phyloP scores from a whole-genome alignment of 2,329 filamentous ascomycete genomes.

The Trichoderma atroviride region DNA sequence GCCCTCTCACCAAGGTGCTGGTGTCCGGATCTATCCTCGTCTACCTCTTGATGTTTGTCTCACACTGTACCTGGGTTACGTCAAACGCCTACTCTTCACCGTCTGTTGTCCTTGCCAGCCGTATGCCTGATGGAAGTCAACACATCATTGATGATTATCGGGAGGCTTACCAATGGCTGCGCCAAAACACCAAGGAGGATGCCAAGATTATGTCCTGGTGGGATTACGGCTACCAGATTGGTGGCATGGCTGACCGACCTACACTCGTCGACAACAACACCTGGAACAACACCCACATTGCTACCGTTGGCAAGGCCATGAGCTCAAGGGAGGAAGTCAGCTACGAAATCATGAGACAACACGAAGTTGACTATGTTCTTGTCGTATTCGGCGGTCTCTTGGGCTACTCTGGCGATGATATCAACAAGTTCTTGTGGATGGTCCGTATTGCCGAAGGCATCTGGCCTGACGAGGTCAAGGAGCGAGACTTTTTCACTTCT shows the following conservation, averaged over 20 bases:
- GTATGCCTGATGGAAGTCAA: slow-evolving; percentile 89
- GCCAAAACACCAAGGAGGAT: slow-evolving; percentile 91
- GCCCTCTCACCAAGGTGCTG: slow-evolving; percentile 74
- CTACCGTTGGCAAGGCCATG: slow-evolving; percentile 98
- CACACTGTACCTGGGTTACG: slow-evolving; percentile 99
- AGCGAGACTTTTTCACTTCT: slow-evolving; percentile 91
- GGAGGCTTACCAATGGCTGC: slow-evolving; percentile 98
- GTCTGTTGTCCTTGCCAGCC: slow-evolving; percentile 91
- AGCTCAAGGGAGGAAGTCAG: slow-evolving; percentile 95
- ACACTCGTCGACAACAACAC: slow-evolving; percentile 99
- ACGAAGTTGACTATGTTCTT: slow-evolving; percentile 98
- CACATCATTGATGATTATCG: slow-evolving; percentile 99
- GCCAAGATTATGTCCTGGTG: slow-evolving; percentile 99
- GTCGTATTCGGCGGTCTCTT: slow-evolving; percentile 95
- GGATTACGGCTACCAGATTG: slow-evolving; percentile 99
- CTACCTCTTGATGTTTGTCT: slow-evolving; percentile 90
- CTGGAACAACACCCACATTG: slow-evolving; percentile 99
- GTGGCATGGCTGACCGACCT: slow-evolving; percentile 96
- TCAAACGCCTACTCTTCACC: slow-evolving; percentile 99
- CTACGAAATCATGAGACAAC: slow-evolving; percentile 97
- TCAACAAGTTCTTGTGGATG: slow-evolving; percentile 99
- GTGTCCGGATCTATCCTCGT: slow-evolving; percentile 72
- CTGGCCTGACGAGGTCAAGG: slow-evolving; percentile 99
- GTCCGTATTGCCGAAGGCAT: slow-evolving; percentile 98
- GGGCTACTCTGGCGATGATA: slow-evolving; percentile 97